Conservation (phyloP, 495 filamentous ascomycete genomes). For the Xylaria venustula region DNA sequence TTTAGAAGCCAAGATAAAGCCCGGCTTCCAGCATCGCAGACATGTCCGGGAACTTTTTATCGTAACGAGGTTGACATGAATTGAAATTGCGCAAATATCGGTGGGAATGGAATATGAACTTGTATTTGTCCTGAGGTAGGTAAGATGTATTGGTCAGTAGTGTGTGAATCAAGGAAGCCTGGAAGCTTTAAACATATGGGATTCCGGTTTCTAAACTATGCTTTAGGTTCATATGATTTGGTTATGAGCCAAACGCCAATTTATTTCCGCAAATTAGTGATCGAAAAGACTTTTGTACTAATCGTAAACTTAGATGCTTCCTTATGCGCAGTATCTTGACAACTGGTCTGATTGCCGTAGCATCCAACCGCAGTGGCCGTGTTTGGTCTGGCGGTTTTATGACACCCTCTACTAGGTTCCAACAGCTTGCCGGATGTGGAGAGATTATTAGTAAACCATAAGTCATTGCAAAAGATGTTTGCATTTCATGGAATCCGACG, state of each 20-base stretch:
- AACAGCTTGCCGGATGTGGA: too few species aligned
- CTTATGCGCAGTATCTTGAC: slow-evolving; percentile 7
- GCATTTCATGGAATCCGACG: too few species aligned
- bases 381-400: too few species aligned
- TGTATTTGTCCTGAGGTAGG: slow-evolving; percentile 10
- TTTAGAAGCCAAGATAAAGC: slow-evolving; percentile 8
- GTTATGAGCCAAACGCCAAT: slow-evolving; percentile 4
- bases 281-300: slow-evolving; percentile 3
- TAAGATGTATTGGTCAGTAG: slow-evolving; percentile 11
- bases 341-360: slow-evolving; percentile 1
- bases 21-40: slow-evolving; percentile 7
- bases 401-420: too few species aligned
- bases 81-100: slow-evolving; percentile 1
- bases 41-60: slow-evolving; percentile 13
- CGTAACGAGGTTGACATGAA: slow-evolving; percentile 8
- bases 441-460: too few species aligned
- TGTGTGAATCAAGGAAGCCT: slow-evolving; percentile 9
- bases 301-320: slow-evolving; percentile 9
- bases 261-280: not conserved
- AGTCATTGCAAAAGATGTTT: too few species aligned
- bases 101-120: slow-evolving; percentile 9
- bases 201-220: slow-evolving; percentile 6
- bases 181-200: slow-evolving; percentile 11
- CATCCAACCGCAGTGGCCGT: slow-evolving; percentile 6
- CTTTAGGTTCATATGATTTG: slow-evolving; percentile 7